phyloP scores from a whole-genome alignment of 441 rosid genomes.

The Gossypium schwendimanii region DNA sequence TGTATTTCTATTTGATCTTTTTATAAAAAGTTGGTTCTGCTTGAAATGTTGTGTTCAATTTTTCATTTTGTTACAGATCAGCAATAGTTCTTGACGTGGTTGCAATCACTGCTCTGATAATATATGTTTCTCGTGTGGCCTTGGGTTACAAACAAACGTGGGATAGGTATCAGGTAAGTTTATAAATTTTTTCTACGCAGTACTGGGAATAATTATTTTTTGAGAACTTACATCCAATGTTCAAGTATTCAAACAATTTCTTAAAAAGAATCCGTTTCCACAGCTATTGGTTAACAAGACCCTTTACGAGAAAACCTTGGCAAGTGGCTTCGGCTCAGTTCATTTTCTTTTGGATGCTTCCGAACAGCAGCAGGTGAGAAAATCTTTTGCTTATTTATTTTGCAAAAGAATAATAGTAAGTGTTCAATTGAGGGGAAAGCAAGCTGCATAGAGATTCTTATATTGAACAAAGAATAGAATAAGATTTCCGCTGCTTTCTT shows the following conservation, averaged over 20 bases:
- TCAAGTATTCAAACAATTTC: constrained; percentile 11
- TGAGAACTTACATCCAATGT: not conserved
- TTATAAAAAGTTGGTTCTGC: not conserved
- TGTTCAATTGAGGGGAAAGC: not conserved
- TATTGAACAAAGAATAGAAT: not conserved
- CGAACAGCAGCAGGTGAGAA: constrained; percentile 84
- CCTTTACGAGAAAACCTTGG: constrained; percentile 90
- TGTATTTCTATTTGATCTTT: constrained; percentile 8
- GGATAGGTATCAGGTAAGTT: constrained; percentile 91
- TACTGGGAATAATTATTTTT: not conserved
- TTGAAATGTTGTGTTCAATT: not conserved
- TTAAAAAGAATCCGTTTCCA: constrained; percentile 14
- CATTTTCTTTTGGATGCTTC: constrained; percentile 95
- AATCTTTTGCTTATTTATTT: constrained; percentile 14
- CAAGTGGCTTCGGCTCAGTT: constrained; percentile 93
- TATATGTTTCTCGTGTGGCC: constrained; percentile 73
- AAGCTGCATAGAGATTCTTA: not conserved
- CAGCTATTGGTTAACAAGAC: constrained; percentile 93
- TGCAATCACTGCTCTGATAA: constrained; percentile 70
- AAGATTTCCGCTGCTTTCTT: not conserved
- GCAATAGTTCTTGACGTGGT: constrained; percentile 82
- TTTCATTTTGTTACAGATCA: constrained; percentile 41
- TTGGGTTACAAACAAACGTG: constrained; percentile 97
- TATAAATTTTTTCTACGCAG: not conserved
- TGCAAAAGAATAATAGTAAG: constrained; percentile 3